Evolutionary conservation across 192 early-diverging fungal genomes (phyloP).

Genomic region (Entomortierella lignicola): DNA sequence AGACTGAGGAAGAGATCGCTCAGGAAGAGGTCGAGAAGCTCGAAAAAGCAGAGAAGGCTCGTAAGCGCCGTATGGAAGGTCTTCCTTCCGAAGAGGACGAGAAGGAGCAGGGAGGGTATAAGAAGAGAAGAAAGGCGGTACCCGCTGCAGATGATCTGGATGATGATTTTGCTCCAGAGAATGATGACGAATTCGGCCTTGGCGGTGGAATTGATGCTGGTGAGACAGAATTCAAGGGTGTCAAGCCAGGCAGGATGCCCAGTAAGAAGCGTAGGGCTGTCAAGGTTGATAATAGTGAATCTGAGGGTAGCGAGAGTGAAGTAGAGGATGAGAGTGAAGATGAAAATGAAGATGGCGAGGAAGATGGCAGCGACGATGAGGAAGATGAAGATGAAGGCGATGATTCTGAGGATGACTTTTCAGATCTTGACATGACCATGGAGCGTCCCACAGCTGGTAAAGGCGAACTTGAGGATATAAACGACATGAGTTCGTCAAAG

Average conservation of each 20-base stretch:
- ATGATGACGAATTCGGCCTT: conserved; percentile 56
- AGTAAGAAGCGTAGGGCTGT: conserved; percentile 44
- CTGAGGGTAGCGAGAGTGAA: conserved; percentile 50
- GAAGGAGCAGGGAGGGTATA: conserved; percentile 59
- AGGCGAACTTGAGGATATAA: conserved; percentile 53
- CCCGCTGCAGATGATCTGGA: conserved; percentile 78
- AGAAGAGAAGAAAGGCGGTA: conserved; percentile 62
- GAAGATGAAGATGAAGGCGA: conserved; percentile 54
- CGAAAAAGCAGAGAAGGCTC: conserved; percentile 85
- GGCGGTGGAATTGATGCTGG: conserved; percentile 56
- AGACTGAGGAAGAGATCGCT: conserved; percentile 94
- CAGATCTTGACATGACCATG: conserved; percentile 60
- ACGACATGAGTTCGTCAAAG: conserved; percentile 44
- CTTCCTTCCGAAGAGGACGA: conserved; percentile 71
- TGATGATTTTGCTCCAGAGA: conserved; percentile 70
- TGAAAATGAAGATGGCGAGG: conserved; percentile 26
- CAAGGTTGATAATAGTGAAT: conserved; percentile 45
- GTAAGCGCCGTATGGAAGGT: conserved; percentile 89
- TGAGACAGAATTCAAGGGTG: conserved; percentile 49
- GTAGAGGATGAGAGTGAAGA: conserved; percentile 53
- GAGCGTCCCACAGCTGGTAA: conserved; percentile 37
- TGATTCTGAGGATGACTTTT: conserved; percentile 58
- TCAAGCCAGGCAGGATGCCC: conserved; percentile 48
- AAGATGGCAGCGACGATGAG: conserved; percentile 35
- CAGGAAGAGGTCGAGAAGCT: conserved; percentile 85